Percentiles rank a stretch among this genome's conserved stretches.
These are phyloP conservation scores for Barnettozyma californica DNA, from an alignment of 805 yeast species.

Conservation along the genomic window DNA sequence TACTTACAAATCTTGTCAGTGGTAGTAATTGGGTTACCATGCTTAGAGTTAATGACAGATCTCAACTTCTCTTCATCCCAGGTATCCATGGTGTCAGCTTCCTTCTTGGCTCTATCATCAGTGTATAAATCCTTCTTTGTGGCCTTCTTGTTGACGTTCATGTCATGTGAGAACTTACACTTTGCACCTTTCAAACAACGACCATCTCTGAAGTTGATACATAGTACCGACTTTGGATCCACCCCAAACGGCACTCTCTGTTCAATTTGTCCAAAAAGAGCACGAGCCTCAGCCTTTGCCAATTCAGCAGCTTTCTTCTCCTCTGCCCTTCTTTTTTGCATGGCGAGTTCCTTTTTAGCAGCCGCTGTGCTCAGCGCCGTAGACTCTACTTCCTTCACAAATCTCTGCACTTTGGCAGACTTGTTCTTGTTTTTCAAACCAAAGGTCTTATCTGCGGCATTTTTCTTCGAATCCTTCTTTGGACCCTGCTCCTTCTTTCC, in stretches of 20 bases:
- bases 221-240: conserved; percentile 90
- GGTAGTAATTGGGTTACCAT: conserved; percentile 85
- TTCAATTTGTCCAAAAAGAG: conserved; percentile 62
- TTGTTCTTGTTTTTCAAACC: conserved; percentile 95
- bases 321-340: conserved; percentile 56
- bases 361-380: conserved; percentile 48
- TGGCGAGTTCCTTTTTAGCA: conserved; percentile 72
- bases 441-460: conserved; percentile 91
- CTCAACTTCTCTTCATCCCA: conserved; percentile 98
- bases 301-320: conserved; percentile 89
- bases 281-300: conserved; percentile 83
- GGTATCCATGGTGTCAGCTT: conserved; percentile 83
- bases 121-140: conserved; percentile 89
- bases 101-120: conserved; percentile 69
- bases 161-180: conserved; percentile 92
- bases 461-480: too few relatives aligned
- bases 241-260: conserved; percentile 96
- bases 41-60: conserved; percentile 81
- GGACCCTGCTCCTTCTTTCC: conserved; percentile 40
- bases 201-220: conserved; percentile 85
- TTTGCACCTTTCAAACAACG: conserved; percentile 73
- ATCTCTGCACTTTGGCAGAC: conserved; percentile 82
- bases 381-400: conserved; percentile 59
- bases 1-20: conserved; percentile 92
- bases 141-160: conserved; percentile 78